These are phyloP conservation scores for Dorcoceras hygrometricum DNA, from an alignment of 257 asterid genomes.

Conservation along the genomic window DNA sequence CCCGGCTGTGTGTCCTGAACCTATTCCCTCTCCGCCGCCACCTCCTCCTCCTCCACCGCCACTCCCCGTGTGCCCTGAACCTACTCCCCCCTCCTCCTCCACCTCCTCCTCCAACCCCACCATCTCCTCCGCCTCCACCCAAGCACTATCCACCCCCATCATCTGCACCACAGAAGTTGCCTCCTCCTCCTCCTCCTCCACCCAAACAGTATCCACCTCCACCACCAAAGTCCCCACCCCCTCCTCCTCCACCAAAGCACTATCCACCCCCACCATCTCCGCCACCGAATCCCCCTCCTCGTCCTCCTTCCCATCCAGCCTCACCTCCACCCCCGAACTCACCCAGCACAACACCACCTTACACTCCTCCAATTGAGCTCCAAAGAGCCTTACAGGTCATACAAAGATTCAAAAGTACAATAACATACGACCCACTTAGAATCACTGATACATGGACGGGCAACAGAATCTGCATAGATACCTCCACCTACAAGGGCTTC, in stretches of 20 bases:
- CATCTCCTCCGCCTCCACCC: neutral
- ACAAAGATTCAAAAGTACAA: conserved; percentile 25
- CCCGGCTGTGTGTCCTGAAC: conserved; percentile 22
- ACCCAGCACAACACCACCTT: neutral
- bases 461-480: conserved; percentile 35
- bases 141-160: no score
- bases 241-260: neutral
- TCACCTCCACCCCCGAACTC: no score
- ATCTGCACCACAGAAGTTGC: no score
- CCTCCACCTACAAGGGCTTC: conserved; percentile 46
- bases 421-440: conserved; percentile 22
- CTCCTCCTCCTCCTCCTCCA: neutral
- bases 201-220: neutral
- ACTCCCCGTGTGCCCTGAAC: conserved; percentile 15
- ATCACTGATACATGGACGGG: conserved; percentile 48
- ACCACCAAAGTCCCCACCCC: neutral
- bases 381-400: conserved; percentile 26
- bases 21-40: conserved; percentile 14
- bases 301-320: neutral
- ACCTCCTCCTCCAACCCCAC: neutral
- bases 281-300: neutral
- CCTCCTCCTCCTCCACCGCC: conserved; percentile 21
- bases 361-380: conserved; percentile 13
- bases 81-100: neutral
- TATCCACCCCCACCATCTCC: conserved; percentile 14